These are phyloP conservation scores for Pichia paraexigua DNA, from an alignment of 805 yeast genomes.

Conservation along the genomic window DNA sequence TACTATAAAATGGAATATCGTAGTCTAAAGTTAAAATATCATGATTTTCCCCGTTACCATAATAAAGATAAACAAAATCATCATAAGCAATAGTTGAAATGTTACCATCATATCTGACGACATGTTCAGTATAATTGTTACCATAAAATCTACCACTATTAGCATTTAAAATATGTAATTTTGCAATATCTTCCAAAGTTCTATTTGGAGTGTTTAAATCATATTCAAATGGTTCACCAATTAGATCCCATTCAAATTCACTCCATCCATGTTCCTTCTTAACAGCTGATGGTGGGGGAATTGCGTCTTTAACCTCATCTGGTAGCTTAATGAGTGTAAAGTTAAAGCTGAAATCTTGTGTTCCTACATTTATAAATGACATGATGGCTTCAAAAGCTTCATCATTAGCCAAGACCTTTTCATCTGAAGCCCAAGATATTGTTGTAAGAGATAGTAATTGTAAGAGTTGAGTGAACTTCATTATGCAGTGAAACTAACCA, in stretches of 20 bases:
- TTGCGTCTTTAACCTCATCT: background rate
- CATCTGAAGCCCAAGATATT: background rate
- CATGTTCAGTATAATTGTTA: background rate
- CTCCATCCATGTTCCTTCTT: background rate
- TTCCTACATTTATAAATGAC: background rate
- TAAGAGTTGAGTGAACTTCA: background rate
- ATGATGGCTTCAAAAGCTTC: background rate
- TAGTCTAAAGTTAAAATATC: background rate
- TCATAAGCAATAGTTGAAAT: background rate
- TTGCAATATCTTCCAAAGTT: background rate
- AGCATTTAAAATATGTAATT: background rate
- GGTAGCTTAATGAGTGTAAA: background rate
- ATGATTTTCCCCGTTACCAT: background rate
- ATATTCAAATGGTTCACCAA: background rate
- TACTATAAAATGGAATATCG: background rate
- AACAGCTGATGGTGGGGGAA: background rate
- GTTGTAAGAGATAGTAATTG: background rate
- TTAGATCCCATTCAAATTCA: background rate
- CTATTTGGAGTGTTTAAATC: background rate
- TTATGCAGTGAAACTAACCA: background rate
- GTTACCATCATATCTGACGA: background rate
- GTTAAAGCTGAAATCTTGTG: background rate
- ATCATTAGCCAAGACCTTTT: background rate
- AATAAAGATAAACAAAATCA: conserved; percentile 1
- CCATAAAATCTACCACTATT: conserved; percentile 1